phyloP scores from a whole-genome alignment of 2,329 filamentous ascomycete species.

The Fusarium burgessii region DNA sequence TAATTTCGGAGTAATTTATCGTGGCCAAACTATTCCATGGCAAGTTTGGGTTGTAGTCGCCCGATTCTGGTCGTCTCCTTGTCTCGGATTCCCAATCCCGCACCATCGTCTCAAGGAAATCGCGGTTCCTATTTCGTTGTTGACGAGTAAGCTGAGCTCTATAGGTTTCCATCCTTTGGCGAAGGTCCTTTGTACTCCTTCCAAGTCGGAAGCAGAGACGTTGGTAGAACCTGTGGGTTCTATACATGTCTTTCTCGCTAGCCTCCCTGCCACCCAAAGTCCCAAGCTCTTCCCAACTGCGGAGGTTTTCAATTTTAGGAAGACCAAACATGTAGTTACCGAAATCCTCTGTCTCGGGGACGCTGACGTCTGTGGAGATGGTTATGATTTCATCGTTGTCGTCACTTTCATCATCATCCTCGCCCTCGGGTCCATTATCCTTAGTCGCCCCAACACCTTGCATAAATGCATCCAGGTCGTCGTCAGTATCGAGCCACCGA shows the following conservation, averaged over 20 bases:
- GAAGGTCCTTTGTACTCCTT: constrained; percentile 45
- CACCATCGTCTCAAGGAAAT: constrained; percentile 28
- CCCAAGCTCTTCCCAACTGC: constrained; percentile 8
- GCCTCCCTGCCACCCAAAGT: background rate
- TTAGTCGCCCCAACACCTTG: background rate
- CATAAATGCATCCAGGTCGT: constrained; percentile 5
- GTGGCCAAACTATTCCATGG: constrained; percentile 3
- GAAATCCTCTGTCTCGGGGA: constrained; percentile 18
- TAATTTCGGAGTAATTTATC: constrained; percentile 46
- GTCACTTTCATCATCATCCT: background rate
- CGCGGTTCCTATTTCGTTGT: constrained; percentile 16
- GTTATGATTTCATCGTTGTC: constrained; percentile 15
- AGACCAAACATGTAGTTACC: constrained; percentile 26
- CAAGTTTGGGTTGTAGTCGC: constrained; percentile 13
- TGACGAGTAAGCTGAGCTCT: constrained; percentile 18
- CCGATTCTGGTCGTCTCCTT: constrained; percentile 31
- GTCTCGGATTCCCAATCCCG: constrained; percentile 33
- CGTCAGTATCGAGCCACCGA: constrained; percentile 20
- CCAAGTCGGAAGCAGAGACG: constrained; percentile 57
- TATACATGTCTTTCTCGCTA: constrained; percentile 5
- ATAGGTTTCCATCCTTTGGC: background rate
- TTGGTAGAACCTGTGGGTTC: constrained; percentile 35
- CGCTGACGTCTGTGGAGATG: constrained; percentile 28
- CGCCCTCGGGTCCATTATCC: background rate
- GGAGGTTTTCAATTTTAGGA: constrained; percentile 29